Evolutionary conservation across 78 protist species (phyloP).

Genomic region (Dictyostelium brefeldianum): DNA sequence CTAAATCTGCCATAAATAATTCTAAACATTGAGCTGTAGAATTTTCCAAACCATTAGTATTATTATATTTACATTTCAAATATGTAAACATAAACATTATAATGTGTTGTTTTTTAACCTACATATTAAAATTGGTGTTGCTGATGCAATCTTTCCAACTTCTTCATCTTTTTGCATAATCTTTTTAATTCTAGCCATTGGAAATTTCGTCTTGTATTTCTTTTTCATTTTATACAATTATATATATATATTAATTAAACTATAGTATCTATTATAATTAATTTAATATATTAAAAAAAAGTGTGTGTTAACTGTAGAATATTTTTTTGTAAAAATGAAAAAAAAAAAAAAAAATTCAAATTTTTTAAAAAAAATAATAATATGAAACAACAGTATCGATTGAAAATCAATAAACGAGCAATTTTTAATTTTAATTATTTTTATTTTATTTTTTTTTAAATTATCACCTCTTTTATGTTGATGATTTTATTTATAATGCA

Average conservation of each 20-base stretch:
- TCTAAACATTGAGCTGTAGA: constrained; percentile 81
- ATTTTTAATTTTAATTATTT: background rate
- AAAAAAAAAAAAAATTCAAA: constrained; percentile 3
- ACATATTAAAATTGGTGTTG: constrained; percentile 81
- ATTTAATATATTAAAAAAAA: background rate
- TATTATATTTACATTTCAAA: background rate
- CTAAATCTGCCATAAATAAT: constrained; percentile 72
- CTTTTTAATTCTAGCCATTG: constrained; percentile 82
- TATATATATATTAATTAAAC: background rate
- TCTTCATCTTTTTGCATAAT: constrained; percentile 87
- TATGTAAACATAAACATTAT: background rate
- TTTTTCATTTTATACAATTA: constrained; percentile 43
- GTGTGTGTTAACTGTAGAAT: background rate
- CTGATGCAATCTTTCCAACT: constrained; percentile 79
- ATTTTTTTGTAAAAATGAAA: background rate
- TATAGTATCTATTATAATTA: background rate
- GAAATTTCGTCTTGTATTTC: constrained; percentile 74
- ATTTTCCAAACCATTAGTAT: background rate
- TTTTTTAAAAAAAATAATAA: no score
- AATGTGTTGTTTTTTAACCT: background rate
- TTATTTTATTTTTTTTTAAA: background rate
- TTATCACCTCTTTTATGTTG: background rate
- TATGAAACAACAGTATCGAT: no score
- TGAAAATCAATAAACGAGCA: no score
- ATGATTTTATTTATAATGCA: constrained; percentile 50